Evolutionary conservation across 352 stramenopile genomes (phyloP), one percentile per base, ranked within the genome.

Genomic region (Pilasporangium apinafurcum): DNA sequence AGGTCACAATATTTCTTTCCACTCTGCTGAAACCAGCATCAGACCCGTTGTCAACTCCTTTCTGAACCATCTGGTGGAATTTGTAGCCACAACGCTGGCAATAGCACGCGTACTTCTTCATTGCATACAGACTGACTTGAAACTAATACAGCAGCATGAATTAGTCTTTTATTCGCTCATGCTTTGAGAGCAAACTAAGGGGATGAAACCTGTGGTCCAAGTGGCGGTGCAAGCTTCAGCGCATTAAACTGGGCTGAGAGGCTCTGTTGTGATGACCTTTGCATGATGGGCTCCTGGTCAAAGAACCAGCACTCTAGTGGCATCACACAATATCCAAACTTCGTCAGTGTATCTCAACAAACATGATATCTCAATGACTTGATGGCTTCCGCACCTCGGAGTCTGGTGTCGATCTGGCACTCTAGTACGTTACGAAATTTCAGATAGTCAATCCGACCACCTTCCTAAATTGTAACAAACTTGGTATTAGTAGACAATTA

Each of bases 31-130:
- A 9, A 32, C 21, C 16, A 37, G 16, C 8, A 5, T 50, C 70
- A 22, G n/a, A 93, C 81, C 78, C 81, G 47, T 93, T 93, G 62
- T 93, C 81, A 22, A 93, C 81, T 26, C 81, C 81, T 56, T 93
- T 91, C 28, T 93, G 81, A 10, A 93, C 76, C 29, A 85, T 75
- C 38, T 93, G 75, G 6, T 53, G 70, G 35, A 93, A 93, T 21
- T 65, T 29, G 40, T 75, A 63, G 8, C 73, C 69, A 33, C 81
- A 93, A 26, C 48, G 65, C 22, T 47, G 55, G 48, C 81, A 93
- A 36, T 82, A 54, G 30, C 81, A 93, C 24, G 56, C 56, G 52
- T 89, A 91, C 28, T 77, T 82, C 56, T 93, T 93, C 74, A 87
- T 93, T 4, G 69, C 66, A 49, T 89, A 93, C 16, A 89, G 61